Base-by-base conservation (phyloP, 345 rosid genomes). In the Eutrema heterophyllum region DNA sequence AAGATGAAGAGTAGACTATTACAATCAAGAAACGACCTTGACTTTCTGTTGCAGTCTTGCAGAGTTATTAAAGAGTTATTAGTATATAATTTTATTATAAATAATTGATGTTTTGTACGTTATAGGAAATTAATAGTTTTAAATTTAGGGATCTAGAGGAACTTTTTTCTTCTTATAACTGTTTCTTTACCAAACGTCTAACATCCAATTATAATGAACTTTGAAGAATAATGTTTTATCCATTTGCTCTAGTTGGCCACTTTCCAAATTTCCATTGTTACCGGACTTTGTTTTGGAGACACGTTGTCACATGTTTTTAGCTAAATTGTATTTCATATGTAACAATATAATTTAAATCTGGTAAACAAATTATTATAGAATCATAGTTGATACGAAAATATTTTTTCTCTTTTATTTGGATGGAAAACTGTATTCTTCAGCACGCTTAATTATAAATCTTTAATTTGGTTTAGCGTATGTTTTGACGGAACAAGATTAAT, bases 1-100 rank as follows among this genome's bases (percentile, higher is more conserved):
- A n/a, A 49, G 72, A 49, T 59, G 67, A 60, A 33, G 44, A 35
- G 74, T 75, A 68, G 79, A 75, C 79, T 60, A 58, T 75, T 75
- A 56, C 13, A 32, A 59, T 58, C 48, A 33, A 32, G 49, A 68
- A 35, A 68, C 58, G 70, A 75, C 70, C 5, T 61, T 60, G 68
- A 75, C 73, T 68, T 51, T 44, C 35, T 51, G 14, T 72, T 53
- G 33, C 64, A 63, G 64, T 43, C 55, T 53, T 59, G 30, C 18
- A 26, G 12, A 4, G 36, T 59, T 41, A 35, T 53, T 24, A 43
- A 41, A 39, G 4, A 16, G 40, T 5, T 48, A 27, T 61, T 15
- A 50, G n/a, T 21, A 41, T 2, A 10, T 9, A 8, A 24, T n/a
- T 15, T 30, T n/a, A 6, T 16, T 1, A 54, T 36, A 33, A 53